Evolutionary conservation across 495 filamentous ascomycete genomes (phyloP).

Genomic region (Penicillium diatomitis): DNA sequence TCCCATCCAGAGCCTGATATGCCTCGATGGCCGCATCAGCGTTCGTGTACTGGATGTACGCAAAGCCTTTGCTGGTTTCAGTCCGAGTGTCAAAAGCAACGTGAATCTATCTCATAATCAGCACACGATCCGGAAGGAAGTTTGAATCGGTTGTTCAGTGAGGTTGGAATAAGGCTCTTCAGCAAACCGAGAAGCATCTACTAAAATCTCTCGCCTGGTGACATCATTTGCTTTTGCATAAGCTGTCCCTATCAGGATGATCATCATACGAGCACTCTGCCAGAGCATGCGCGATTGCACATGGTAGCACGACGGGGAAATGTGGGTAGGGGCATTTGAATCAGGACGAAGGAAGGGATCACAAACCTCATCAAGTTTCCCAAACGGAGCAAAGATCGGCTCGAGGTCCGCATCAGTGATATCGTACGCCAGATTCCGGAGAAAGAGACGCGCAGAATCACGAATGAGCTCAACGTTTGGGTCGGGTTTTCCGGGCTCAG

Average conservation of each 20-base stretch:
- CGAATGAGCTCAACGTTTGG: constrained; percentile 37
- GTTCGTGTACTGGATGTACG: constrained; percentile 68
- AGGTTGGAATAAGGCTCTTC: constrained; percentile 27
- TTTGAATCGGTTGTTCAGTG: constrained; percentile 23
- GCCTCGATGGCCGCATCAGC: constrained; percentile 66
- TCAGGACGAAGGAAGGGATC: constrained; percentile 1
- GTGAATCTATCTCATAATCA: constrained; percentile 59
- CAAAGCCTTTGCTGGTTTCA: constrained; percentile 74
- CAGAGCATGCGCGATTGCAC: constrained; percentile 1
- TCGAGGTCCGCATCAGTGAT: constrained; percentile 70
- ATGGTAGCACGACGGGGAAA: background rate
- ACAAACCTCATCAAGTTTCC: constrained; percentile 80
- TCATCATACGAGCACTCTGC: constrained; percentile 65
- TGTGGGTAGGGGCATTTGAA: constrained; percentile 1
- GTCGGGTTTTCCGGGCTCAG: constrained; percentile 9
- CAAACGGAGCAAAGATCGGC: constrained; percentile 58
- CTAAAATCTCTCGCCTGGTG: constrained; percentile 62
- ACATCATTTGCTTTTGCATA: constrained; percentile 67
- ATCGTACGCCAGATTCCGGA: constrained; percentile 81
- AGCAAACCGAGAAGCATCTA: constrained; percentile 64
- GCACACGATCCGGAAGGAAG: constrained; percentile 20
- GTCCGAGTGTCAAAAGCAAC: constrained; percentile 58
- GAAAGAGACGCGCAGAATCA: constrained; percentile 60
- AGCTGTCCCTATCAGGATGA: constrained; percentile 99
- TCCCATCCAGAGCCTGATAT: constrained; percentile 64